These are phyloP conservation scores for Solanum bulbocastanum DNA, from an alignment of 257 asterid genomes.

Conservation along the genomic window DNA sequence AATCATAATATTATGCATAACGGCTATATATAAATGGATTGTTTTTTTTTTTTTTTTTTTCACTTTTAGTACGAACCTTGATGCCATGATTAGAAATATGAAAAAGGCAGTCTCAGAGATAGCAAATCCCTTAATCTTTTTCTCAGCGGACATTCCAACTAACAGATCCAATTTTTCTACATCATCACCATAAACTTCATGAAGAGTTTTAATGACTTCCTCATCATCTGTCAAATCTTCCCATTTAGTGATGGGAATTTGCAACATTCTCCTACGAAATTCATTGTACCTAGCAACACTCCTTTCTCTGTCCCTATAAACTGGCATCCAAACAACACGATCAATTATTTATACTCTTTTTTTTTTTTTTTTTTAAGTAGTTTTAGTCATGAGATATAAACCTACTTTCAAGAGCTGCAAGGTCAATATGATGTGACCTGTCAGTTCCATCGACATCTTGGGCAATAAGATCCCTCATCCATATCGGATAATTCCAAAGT, in stretches of 20 bases:
- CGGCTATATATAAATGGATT: neutral
- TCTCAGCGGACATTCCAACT: conserved; percentile 51
- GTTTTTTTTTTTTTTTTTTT: no score
- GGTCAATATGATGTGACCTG: conserved; percentile 38
- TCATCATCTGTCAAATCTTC: conserved; percentile 42
- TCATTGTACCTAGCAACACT: conserved; percentile 54
- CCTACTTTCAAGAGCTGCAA: conserved; percentile 52
- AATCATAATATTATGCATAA: neutral
- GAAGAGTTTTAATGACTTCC: conserved; percentile 25
- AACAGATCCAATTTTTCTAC: conserved; percentile 45
- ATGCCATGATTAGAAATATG: conserved; percentile 53
- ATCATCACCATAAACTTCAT: conserved; percentile 36
- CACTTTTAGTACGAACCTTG: conserved; percentile 13
- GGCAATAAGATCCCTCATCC: conserved; percentile 36
- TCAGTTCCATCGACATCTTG: conserved; percentile 41
- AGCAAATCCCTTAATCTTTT: conserved; percentile 54
- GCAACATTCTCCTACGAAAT: conserved; percentile 32
- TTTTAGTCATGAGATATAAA: neutral
- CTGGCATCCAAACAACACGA: conserved; percentile 8
- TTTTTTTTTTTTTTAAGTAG: no score
- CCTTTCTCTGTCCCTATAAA: conserved; percentile 61
- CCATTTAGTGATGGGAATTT: conserved; percentile 60
- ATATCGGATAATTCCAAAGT: conserved; percentile 54
- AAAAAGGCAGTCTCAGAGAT: conserved; percentile 54
- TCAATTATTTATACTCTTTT: neutral